phyloP scores from a whole-genome alignment of 768 basidiomycete species.

The Bullera alba region DNA sequence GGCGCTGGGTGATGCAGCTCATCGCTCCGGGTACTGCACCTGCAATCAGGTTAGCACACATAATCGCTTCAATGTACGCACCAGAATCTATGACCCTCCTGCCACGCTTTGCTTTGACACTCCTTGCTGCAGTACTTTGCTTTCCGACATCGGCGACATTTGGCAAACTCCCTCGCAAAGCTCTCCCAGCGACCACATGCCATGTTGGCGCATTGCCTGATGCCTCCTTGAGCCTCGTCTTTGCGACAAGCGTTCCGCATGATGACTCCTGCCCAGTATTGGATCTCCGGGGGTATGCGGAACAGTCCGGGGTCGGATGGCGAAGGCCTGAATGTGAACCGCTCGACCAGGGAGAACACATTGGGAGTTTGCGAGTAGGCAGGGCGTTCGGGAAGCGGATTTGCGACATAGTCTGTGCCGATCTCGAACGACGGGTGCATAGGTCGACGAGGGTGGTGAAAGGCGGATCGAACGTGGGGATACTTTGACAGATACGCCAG shows the following conservation, averaged over 20 bases:
- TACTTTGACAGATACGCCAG: constrained; percentile 96
- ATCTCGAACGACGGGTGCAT: constrained; percentile 43
- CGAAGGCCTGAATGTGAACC: constrained; percentile 91
- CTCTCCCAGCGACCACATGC: constrained; percentile 90
- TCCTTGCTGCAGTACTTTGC: constrained; percentile 98
- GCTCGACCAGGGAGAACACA: constrained; percentile 90
- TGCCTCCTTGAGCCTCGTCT: constrained; percentile 85
- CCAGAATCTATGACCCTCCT: constrained; percentile 93
- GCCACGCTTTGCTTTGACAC: constrained; percentile 94
- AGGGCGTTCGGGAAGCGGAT: constrained; percentile 39
- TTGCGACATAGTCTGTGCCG: constrained; percentile 7
- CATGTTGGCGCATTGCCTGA: constrained; percentile 98
- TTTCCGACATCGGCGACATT: constrained; percentile 89
- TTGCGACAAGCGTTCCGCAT: constrained; percentile 99
- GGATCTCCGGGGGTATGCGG: constrained; percentile 75
- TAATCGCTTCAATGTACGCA: constrained; percentile 41
- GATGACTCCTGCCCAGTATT: constrained; percentile 99
- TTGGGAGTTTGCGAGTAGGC: constrained; percentile 52
- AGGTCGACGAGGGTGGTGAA: constrained; percentile 64
- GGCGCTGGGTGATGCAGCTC: constrained; percentile 2
- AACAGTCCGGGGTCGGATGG: constrained; percentile 67
- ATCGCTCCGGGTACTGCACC: constrained; percentile 22
- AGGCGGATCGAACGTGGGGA: constrained; percentile 90
- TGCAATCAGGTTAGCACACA: neutral
- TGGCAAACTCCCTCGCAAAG: constrained; percentile 90